phyloP scores from a whole-genome alignment of 768 basidiomycete genomes.

The Suillus decipiens region DNA sequence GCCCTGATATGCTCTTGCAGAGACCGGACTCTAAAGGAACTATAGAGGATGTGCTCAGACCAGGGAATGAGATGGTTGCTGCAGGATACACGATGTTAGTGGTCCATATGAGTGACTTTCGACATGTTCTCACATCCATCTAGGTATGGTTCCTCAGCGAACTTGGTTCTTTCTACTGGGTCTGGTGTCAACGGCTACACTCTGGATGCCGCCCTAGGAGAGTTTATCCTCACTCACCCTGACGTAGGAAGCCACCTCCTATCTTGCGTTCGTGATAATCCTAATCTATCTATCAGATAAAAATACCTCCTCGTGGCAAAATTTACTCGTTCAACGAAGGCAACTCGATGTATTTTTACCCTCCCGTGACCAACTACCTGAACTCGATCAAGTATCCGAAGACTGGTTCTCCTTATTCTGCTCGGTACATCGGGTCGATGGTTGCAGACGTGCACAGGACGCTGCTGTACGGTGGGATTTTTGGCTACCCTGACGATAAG shows the following conservation, averaged over 20 bases:
- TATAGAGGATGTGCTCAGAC: conserved; percentile 85
- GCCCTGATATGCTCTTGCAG: conserved; percentile 40
- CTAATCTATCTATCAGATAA: conserved; percentile 56
- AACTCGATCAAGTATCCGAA: conserved; percentile 90
- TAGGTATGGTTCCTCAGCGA: conserved; percentile 94
- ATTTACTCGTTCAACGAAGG: conserved; percentile 99
- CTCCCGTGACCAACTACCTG: conserved; percentile 78
- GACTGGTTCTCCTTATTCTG: conserved; percentile 78
- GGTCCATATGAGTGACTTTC: not conserved
- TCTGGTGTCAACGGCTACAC: conserved; percentile 98
- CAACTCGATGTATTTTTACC: conserved; percentile 92
- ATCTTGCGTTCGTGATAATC: conserved; percentile 1
- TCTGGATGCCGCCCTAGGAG: conserved; percentile 90
- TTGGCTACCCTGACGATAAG: conserved; percentile 97
- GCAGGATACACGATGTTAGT: conserved; percentile 95
- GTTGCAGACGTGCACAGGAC: conserved; percentile 98
- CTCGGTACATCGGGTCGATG: conserved; percentile 97
- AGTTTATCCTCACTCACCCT: conserved; percentile 98
- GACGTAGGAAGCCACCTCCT: conserved; percentile 52
- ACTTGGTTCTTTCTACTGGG: conserved; percentile 93
- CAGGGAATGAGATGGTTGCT: conserved; percentile 96
- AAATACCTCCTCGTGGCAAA: conserved; percentile 92
- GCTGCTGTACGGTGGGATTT: conserved; percentile 95
- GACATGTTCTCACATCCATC: conserved; percentile 1
- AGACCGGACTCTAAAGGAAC: conserved; percentile 75